A percentile compares a stretch with the other conserved stretches of the same genome.
Conservation (phyloP, 805 yeast genomes). For the Danielia reshetovae region DNA sequence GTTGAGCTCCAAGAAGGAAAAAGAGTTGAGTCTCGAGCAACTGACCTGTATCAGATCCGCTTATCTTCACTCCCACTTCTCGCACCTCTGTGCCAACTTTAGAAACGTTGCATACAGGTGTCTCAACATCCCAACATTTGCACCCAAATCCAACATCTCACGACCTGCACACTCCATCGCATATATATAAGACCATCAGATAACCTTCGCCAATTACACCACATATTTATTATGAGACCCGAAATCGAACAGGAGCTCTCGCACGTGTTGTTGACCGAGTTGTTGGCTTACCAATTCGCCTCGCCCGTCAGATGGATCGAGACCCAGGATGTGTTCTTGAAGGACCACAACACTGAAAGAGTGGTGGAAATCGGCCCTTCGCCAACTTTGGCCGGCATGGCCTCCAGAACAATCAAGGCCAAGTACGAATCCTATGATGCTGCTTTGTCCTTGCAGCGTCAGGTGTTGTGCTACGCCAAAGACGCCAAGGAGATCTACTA, state of each 20-base stretch:
- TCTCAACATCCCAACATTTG: conserved; percentile 14
- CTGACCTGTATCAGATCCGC: too few species aligned
- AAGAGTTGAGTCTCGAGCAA: too few species aligned
- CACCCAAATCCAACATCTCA: conserved; percentile 8
- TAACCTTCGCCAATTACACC: neutral
- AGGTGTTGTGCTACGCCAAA: conserved; percentile 91
- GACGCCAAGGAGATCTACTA: conserved; percentile 96
- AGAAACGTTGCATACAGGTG: too few species aligned
- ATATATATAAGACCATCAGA: conserved; percentile 1
- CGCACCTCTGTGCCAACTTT: too few species aligned
- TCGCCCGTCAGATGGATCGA: conserved; percentile 99
- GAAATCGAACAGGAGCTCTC: conserved; percentile 98
- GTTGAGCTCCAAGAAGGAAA: too few species aligned
- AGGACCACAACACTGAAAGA: conserved; percentile 92
- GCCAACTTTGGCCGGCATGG: conserved; percentile 98
- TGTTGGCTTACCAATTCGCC: conserved; percentile 97
- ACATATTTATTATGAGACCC: conserved; percentile 58
- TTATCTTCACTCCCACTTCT: too few species aligned
- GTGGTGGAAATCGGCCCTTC: conserved; percentile 99
- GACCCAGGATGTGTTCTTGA: conserved; percentile 95
- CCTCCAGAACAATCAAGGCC: conserved; percentile 89
- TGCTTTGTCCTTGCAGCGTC: conserved; percentile 89
- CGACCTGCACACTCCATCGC: conserved; percentile 1
- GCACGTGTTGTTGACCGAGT: conserved; percentile 89
- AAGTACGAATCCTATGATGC: conserved; percentile 98